Conservation (phyloP, 2,329 filamentous ascomycete species). For the Byssochlamys sp. region DNA sequence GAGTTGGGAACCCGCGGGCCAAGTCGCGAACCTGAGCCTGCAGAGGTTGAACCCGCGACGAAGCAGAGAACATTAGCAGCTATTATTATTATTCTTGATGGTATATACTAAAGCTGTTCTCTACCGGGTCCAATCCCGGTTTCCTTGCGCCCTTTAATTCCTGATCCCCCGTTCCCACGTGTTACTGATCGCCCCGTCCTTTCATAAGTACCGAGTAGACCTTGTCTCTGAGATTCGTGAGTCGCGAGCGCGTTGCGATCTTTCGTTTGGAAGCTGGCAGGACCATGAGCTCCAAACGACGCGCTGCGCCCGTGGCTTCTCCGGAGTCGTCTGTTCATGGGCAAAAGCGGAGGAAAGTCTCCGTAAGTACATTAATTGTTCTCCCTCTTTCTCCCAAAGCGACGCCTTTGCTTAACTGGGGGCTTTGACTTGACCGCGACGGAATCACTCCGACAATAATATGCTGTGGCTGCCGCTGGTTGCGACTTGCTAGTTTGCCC, state of each 20-base stretch:
- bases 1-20: neutral
- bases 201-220: neutral
- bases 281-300: slow-evolving; percentile 44
- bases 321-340: slow-evolving; percentile 45
- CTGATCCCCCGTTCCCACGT: neutral
- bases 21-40: neutral
- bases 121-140: neutral
- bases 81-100: neutral
- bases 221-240: neutral
- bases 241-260: slow-evolving; percentile 2
- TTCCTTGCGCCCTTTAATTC: neutral
- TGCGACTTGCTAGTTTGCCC: neutral
- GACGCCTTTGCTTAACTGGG: neutral
- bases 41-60: neutral
- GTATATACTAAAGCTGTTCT: neutral
- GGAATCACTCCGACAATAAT: neutral
- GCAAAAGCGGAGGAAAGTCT: slow-evolving; percentile 50
- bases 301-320: slow-evolving; percentile 40
- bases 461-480: neutral
- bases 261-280: neutral
- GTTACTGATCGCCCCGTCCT: neutral
- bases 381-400: neutral
- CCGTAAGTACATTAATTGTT: slow-evolving; percentile 40
- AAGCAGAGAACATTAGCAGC: neutral
- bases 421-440: neutral